phyloP scores from a whole-genome alignment of 495 filamentous ascomycete species.

The Filosporella fistucella region DNA sequence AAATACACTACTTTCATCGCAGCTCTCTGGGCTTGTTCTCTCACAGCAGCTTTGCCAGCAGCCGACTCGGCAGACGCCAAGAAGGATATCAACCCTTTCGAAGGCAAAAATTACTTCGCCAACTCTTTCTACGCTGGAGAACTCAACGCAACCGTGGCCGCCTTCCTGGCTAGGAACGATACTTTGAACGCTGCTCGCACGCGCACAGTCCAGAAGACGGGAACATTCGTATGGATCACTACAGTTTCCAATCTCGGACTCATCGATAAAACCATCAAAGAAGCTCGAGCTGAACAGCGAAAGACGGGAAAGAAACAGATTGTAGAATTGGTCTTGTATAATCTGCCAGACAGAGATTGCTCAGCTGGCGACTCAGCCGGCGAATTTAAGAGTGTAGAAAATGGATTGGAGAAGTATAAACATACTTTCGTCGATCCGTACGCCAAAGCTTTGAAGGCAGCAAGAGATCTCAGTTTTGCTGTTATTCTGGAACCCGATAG shows the following conservation, averaged over 20 bases:
- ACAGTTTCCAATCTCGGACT: slow-evolving; percentile 26
- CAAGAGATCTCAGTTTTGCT: slow-evolving; percentile 5
- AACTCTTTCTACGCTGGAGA: slow-evolving; percentile 50
- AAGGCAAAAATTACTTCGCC: slow-evolving; percentile 46
- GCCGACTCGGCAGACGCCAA: too few species aligned
- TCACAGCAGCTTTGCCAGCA: too few species aligned
- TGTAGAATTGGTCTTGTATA: slow-evolving; percentile 60
- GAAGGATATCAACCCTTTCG: slow-evolving; percentile 47
- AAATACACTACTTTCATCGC: too few species aligned
- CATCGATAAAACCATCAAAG: slow-evolving; percentile 44
- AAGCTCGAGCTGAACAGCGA: slow-evolving; percentile 39
- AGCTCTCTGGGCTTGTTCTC: too few species aligned
- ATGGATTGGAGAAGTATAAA: slow-evolving; percentile 52
- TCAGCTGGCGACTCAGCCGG: slow-evolving; percentile 71
- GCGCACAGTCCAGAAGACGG: slow-evolving; percentile 36
- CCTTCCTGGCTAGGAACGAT: slow-evolving; percentile 38
- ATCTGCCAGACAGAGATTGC: slow-evolving; percentile 72
- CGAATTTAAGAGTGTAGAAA: slow-evolving; percentile 52
- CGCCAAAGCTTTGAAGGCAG: slow-evolving; percentile 35
- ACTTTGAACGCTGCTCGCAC: slow-evolving; percentile 40
- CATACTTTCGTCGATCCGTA: slow-evolving; percentile 7
- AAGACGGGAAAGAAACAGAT: slow-evolving; percentile 39
- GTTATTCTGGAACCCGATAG: slow-evolving; percentile 57
- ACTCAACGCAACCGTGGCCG: slow-evolving; percentile 43
- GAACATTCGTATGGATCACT: slow-evolving; percentile 48